A percentile compares a stretch with the other conserved stretches of the same genome.
These are phyloP conservation scores for Suhomyces pyralidae DNA, from an alignment of 805 yeast species.

Conservation along the genomic window DNA sequence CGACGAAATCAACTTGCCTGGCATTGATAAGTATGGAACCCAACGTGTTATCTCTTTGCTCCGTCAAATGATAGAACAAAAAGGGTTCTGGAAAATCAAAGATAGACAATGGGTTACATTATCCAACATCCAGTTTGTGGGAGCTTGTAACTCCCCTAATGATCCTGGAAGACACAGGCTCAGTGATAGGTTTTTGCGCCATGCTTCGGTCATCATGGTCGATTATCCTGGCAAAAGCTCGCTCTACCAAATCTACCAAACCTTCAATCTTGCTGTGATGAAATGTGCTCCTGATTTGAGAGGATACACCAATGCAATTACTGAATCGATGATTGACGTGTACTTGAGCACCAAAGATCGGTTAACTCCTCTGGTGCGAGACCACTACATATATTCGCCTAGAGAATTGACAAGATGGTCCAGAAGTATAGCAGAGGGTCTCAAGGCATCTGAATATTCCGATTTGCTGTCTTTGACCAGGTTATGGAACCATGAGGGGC, in stretches of 20 bases:
- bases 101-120: constrained; percentile 66
- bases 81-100: constrained; percentile 72
- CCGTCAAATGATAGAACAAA: constrained; percentile 67
- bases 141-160: constrained; percentile 89
- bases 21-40: constrained; percentile 65
- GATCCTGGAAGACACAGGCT: constrained; percentile 70
- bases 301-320: constrained; percentile 50
- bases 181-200: constrained; percentile 62
- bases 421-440: constrained; percentile 63
- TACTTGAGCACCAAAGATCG: constrained; percentile 44
- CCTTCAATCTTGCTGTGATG: constrained; percentile 56
- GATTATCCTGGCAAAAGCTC: constrained; percentile 74
- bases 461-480: constrained; percentile 46
- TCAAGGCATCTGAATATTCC: constrained; percentile 34
- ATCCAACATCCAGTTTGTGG: constrained; percentile 74
- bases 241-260: constrained; percentile 60
- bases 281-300: constrained; percentile 58
- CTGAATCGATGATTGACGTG: constrained; percentile 64
- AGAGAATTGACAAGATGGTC: constrained; percentile 89
- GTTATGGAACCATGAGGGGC: constrained; percentile 79
- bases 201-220: constrained; percentile 62
- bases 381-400: constrained; percentile 80
- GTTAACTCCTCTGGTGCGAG: constrained; percentile 38
- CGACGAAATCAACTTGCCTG: constrained; percentile 87
- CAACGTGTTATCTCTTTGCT: constrained; percentile 69